Evolutionary conservation across 805 yeast genomes (phyloP).

Genomic region (Pichia phayaonensis): DNA sequence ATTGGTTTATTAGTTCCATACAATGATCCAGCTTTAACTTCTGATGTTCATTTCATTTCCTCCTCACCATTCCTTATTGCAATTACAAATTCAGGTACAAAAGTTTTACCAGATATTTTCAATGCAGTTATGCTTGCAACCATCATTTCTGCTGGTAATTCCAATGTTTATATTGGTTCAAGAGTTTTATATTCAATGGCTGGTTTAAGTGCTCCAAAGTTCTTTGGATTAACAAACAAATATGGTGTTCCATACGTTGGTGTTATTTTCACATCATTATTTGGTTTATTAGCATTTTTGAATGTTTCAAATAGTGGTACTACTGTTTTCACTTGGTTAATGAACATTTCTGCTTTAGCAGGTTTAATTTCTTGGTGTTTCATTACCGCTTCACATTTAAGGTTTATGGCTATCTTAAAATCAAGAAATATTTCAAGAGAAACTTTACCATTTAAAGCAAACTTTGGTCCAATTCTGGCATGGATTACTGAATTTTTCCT

Average conservation of each 20-base stretch:
- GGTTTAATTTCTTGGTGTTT: constrained; percentile 70
- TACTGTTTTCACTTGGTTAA: constrained; percentile 62
- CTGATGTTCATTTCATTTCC: constrained; percentile 34
- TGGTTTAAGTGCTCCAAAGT: constrained; percentile 49
- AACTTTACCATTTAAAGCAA: constrained; percentile 66
- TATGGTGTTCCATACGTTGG: constrained; percentile 57
- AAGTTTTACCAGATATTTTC: constrained; percentile 58
- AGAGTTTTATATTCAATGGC: constrained; percentile 62
- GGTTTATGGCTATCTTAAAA: constrained; percentile 62
- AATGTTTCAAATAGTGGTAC: constrained; percentile 44
- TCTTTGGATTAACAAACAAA: constrained; percentile 41
- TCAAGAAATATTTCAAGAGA: constrained; percentile 59
- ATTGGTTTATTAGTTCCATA: constrained; percentile 66
- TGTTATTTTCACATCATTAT: constrained; percentile 48
- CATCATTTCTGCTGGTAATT: constrained; percentile 73
- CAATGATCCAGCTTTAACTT: constrained; percentile 45
- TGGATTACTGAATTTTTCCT: constrained; percentile 53
- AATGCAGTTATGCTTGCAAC: constrained; percentile 64
- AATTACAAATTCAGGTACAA: constrained; percentile 59
- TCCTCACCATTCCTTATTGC: constrained; percentile 72
- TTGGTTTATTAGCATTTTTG: constrained; percentile 61
- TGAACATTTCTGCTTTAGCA: constrained; percentile 70
- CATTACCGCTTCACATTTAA: constrained; percentile 54
- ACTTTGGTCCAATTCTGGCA: constrained; percentile 59
- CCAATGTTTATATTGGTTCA: constrained; percentile 66